Evolutionary conservation across 257 asterid species (phyloP).

Genomic region (Lycium barbarum): DNA sequence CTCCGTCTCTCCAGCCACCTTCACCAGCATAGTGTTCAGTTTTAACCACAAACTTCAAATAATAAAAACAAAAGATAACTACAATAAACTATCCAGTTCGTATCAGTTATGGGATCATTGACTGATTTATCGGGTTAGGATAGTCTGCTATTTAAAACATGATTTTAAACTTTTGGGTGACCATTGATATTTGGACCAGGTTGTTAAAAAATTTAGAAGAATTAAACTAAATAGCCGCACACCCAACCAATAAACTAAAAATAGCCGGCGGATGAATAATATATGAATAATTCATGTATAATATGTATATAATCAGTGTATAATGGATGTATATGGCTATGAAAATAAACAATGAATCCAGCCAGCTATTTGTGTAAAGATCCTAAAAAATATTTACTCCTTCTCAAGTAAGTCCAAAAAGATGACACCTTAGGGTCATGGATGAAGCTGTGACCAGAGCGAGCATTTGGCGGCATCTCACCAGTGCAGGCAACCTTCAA

Average conservation of each 20-base stretch:
- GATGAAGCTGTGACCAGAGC: conserved; percentile 95
- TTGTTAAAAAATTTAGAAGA: neutral
- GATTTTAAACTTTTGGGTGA: neutral
- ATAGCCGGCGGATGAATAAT: neutral
- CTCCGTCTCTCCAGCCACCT: conserved; percentile 99
- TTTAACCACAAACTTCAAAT: conserved; percentile 27
- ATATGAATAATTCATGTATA: neutral
- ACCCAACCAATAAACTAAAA: neutral
- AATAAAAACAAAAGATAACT: conserved; percentile 19
- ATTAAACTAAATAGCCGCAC: neutral
- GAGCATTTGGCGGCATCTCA: conserved; percentile 95
- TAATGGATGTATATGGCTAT: neutral
- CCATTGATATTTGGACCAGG: neutral
- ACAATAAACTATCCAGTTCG: neutral
- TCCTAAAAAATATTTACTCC: neutral
- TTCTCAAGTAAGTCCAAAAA: conserved; percentile 4
- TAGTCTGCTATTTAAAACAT: neutral
- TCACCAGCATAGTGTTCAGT: conserved; percentile 25
- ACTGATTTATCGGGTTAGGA: conserved; percentile 11
- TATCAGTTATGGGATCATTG: conserved; percentile 8
- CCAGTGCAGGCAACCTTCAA: conserved; percentile 98
- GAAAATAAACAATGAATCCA: neutral
- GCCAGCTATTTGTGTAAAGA: conserved; percentile 1
- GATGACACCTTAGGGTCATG: conserved; percentile 90
- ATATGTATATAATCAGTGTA: neutral